Base-by-base conservation (phyloP, 2,329 filamentous ascomycete genomes). In the Monilinia fructicola region DNA sequence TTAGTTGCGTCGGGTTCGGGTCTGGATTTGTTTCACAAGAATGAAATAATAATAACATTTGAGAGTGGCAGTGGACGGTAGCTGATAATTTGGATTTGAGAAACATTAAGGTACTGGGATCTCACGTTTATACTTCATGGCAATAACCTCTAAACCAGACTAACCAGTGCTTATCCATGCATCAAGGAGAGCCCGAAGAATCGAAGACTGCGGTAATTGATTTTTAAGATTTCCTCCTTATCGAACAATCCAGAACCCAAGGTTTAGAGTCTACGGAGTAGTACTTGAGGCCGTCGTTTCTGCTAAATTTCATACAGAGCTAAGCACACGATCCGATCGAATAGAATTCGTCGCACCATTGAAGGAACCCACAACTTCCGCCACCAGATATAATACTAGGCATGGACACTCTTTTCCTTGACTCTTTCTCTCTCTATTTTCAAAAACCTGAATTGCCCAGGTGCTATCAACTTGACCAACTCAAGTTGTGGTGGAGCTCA, bases 201-300 rank as follows among this genome's bases (percentile, higher is more conserved):
- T 11, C n/a, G 14, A 35, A 35, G 31, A 35, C 4, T 35, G n/a
- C n/a, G n/a, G n/a, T n/a, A 26, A 14, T 48, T 9, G 5, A 10
- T 11, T 31, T 38, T 16, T 21, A 23, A 26, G n/a, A 12, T 23
- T 26, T 21, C 18, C 38, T 38, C 26, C 28, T 21, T 50, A 16
- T 60, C n/a, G 44, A 50, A 60, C 28, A 60, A 60, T 48, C 44
- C 14, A 50, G 44, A 60, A 35, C 26, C 42, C 9, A 48, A 26
- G 14, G 11, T 26, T 11, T n/a, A 48, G 10, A n/a, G 26, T 21
- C 21, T n/a, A n/a, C n/a, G n/a, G n/a, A n/a, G n/a, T 50, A 31
- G 14, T 50, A n/a, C 14, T 44, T 26, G 31, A 35, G 50, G n/a
- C n/a, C 44, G 2, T 50, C 4, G 44, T 60, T 60, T 26, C 44